Percentiles rank a stretch among this genome's conserved stretches.
Evolutionary conservation across 2,329 filamentous ascomycete genomes (phyloP).

Genomic region (Alternaria novae-zelandiae): DNA sequence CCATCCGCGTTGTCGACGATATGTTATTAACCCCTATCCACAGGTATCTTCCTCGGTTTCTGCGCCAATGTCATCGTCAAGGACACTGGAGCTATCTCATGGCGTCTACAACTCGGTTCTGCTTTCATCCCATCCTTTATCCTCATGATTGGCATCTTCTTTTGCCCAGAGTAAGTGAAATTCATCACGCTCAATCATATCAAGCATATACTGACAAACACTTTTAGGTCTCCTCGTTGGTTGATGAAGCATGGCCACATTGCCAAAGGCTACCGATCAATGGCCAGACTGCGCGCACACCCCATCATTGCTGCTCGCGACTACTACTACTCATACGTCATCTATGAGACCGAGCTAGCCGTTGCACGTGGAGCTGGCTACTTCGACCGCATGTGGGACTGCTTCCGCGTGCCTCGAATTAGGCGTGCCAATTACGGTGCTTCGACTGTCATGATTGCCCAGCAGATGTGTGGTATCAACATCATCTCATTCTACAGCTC

Average conservation of each 20-base stretch:
- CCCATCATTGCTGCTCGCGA: conserved; percentile 46
- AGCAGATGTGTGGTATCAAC: conserved; percentile 62
- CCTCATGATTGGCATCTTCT: conserved; percentile 44
- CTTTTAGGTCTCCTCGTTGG: conserved; percentile 45
- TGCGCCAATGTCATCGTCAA: conserved; percentile 58
- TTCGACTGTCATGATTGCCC: conserved; percentile 50
- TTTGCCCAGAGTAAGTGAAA: conserved; percentile 42
- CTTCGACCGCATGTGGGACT: conserved; percentile 55
- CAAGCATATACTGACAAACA: background rate
- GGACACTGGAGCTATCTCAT: conserved; percentile 44
- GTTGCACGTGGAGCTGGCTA: conserved; percentile 43
- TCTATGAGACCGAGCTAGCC: conserved; percentile 45
- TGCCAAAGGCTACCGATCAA: conserved; percentile 56
- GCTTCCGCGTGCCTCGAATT: conserved; percentile 51
- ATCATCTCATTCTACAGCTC: conserved; percentile 83
- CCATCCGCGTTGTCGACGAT: conserved; percentile 4
- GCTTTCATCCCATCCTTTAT: conserved; percentile 50
- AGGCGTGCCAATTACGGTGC: conserved; percentile 48
- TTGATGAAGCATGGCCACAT: conserved; percentile 47
- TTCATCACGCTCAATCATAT: rapidly evolving
- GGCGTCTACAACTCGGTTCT: conserved; percentile 47
- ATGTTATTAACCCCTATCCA: conserved; percentile 7
- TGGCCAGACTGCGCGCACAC: conserved; percentile 50
- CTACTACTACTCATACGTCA: conserved; percentile 48
- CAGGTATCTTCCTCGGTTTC: conserved; percentile 54